These are phyloP conservation scores for Neurospora sp. DNA, from an alignment of 2,329 filamentous ascomycete species.

Conservation along the genomic window DNA sequence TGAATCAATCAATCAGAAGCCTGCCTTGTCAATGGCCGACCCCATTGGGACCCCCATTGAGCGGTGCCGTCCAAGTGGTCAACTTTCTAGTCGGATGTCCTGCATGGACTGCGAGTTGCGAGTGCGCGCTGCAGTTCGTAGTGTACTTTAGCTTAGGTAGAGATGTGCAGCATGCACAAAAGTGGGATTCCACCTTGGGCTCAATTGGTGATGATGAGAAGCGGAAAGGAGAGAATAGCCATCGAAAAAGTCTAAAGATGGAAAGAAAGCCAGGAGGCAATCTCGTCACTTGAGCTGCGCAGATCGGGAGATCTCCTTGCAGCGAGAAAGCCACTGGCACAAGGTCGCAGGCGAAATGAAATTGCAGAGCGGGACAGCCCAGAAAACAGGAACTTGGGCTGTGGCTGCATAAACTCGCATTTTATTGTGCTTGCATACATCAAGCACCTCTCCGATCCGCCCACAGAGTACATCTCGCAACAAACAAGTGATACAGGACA, in stretches of 20 bases:
- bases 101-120: neutral
- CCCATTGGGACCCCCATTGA: neutral
- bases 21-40: neutral
- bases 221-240: neutral
- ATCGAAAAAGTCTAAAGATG: neutral
- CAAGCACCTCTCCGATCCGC: neutral
- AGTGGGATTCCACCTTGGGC: neutral
- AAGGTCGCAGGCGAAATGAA: neutral
- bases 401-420: neutral
- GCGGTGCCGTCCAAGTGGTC: neutral
- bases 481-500: neutral
- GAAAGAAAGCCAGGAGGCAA: neutral
- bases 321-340: neutral
- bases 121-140: neutral
- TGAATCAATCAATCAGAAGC: slow-evolving; percentile 17
- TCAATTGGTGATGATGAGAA: neutral
- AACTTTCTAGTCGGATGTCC: neutral
- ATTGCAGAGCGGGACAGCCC: neutral
- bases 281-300: neutral
- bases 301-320: neutral
- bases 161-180: neutral
- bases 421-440: neutral
- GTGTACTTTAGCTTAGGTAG: neutral
- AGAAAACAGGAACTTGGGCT: neutral
- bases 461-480: too few species aligned